Percentiles rank a stretch among this genome's conserved stretches.
These are phyloP conservation scores for Magnaporthiopsis rhizophila DNA, from an alignment of 2,329 filamentous ascomycete genomes.

Conservation along the genomic window DNA sequence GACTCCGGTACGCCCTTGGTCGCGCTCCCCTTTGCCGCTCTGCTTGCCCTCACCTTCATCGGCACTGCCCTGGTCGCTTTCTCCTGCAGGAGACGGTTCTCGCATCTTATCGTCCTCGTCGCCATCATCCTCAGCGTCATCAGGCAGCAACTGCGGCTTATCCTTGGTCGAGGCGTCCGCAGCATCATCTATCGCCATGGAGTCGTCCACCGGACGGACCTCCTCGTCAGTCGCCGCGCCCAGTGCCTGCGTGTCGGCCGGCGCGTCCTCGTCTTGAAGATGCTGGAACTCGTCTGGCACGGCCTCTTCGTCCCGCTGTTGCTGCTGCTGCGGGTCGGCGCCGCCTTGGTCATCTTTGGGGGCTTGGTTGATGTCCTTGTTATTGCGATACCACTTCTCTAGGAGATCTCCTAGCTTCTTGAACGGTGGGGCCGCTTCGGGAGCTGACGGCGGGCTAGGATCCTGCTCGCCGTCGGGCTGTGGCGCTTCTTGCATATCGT, in stretches of 20 bases:
- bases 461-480: slow-evolving; percentile 36
- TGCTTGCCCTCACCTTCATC: slow-evolving; percentile 30
- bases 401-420: slow-evolving; percentile 91
- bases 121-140: slow-evolving; percentile 33
- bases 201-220: slow-evolving; percentile 72
- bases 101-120: slow-evolving; percentile 37
- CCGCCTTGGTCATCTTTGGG: slow-evolving; percentile 36
- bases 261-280: slow-evolving; percentile 71
- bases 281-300: slow-evolving; percentile 82
- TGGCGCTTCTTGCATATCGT: slow-evolving; percentile 29
- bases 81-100: slow-evolving; percentile 31
- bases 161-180: slow-evolving; percentile 35
- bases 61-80: slow-evolving; percentile 23
- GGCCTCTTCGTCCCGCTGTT: slow-evolving; percentile 56
- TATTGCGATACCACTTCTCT: slow-evolving; percentile 86
- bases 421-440: slow-evolving; percentile 60
- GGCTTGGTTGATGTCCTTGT: slow-evolving; percentile 67
- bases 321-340: slow-evolving; percentile 22
- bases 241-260: slow-evolving; percentile 83
- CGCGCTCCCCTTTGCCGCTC: slow-evolving; percentile 32
- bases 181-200: slow-evolving; percentile 75
- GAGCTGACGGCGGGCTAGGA: slow-evolving; percentile 26
- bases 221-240: slow-evolving; percentile 85
- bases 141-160: slow-evolving; percentile 32
- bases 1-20: slow-evolving; percentile 52